Base-by-base conservation (phyloP, 2,329 filamentous ascomycete species). In the Colletotrichum zoysiae region DNA sequence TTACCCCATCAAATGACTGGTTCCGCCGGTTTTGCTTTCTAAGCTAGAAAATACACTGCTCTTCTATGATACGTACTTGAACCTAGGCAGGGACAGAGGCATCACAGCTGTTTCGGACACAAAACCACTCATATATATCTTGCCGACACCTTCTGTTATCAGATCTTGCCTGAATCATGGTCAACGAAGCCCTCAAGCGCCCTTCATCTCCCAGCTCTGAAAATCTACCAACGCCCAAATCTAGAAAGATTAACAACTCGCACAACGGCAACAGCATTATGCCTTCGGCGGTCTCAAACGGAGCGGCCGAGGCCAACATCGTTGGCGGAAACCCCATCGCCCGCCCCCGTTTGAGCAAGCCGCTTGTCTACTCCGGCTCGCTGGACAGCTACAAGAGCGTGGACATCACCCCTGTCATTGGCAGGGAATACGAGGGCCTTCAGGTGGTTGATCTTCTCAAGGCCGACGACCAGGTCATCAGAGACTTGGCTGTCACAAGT, bases 401-500 rank as follows among this genome's bases (percentile, higher is more conserved):
- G 12, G 79, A 82, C 63, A 76, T 85, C 33, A 88, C 86, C 20
- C 86, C 86, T 12, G 81, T 84, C 56, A 87, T 88, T 53, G 86
- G 86, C 1, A 83, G 82, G 42, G 86, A 88, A 75, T 88, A 84
- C 74, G 76, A 76, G 12, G 78, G 76, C 12, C 78, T 83, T 16
- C 79, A 82, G 65, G 77, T 83, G 46, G 76, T 73, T 20, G 76
- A 81, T 76, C 65, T 83, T 40, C 74, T 83, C 50, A 75, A 76
- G 66, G 78, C 76, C 65, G 79, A 82, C 55, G 86, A 89, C 51
- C 81, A 84, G 23, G 80, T 86, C 61, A 81, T 90, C 44, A 84
- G 83, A 23, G 88, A 89, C 74, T 80, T 90, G 23, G 87, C 87
- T 26, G 84, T 87, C 65, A 88, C 85, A 3, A 84, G 73, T 74